A percentile compares a stretch with the other conserved stretches of the same genome.
Conservation (phyloP, 148 eudicot genomes). For the Mesembryanthemum crystallinum region DNA sequence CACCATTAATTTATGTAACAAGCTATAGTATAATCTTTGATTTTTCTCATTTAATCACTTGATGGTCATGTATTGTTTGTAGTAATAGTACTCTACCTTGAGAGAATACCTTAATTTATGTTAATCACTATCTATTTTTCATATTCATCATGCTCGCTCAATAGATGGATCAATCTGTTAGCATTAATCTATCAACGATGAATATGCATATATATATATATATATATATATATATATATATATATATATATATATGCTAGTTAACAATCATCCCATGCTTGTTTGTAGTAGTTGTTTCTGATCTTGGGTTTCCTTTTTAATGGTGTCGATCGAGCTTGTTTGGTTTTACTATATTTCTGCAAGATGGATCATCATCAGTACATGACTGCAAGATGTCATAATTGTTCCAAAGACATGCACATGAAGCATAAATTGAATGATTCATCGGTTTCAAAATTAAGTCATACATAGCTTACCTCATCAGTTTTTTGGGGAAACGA, state of each 20-base stretch:
- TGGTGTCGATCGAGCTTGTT: background rate
- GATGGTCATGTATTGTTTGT: background rate
- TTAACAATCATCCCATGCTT: too few species aligned
- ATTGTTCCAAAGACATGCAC: constrained; percentile 36
- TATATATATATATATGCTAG: too few species aligned
- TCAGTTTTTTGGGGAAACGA: constrained; percentile 23
- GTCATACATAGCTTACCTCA: constrained; percentile 25
- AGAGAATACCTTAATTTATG: too few species aligned
- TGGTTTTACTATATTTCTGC: constrained; percentile 19
- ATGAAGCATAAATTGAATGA: constrained; percentile 18
- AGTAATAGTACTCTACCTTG: background rate
- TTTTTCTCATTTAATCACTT: background rate
- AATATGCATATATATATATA: too few species aligned
- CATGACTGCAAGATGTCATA: constrained; percentile 34
- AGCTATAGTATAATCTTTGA: background rate
- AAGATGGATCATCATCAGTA: background rate
- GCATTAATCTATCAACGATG: background rate
- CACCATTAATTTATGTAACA: background rate
- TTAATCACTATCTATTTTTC: too few species aligned
- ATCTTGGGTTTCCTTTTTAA: background rate
- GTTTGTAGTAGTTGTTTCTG: too few species aligned
- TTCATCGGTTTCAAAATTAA: constrained; percentile 23
- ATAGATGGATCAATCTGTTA: too few species aligned
- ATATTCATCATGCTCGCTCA: too few species aligned
- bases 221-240: too few species aligned